Evolutionary conservation across 2,329 filamentous ascomycete species (phyloP), one percentile per base, ranked within the genome.

Genomic region (Apiospora arundinis): DNA sequence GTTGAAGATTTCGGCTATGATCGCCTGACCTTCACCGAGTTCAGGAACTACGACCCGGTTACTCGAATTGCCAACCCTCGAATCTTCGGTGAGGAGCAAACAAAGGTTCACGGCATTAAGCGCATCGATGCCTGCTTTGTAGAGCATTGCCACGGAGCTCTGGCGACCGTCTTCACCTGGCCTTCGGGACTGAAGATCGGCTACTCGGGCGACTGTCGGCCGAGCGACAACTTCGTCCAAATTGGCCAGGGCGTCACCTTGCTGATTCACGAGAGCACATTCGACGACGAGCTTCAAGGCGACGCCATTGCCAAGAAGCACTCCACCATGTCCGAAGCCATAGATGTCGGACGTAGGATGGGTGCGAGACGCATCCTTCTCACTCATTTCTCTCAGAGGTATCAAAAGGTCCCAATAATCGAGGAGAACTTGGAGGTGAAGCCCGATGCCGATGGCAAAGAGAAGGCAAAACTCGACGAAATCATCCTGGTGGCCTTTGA

Each of bases 351-450:
- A 1, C 86, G 88, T 16, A 83, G 85, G 65, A 99, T 99, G 96
- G 82, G 88, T 40, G 96, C 95, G 0, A 89, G 91, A 74, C 87
- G 93, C 21, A 91, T 96, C 21, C 83, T 99, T 70, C 86, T 99
- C 67, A 99, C 96, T 9, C 96, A 99, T 81, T 99, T 99, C 82
- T 95, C 92, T 70, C 96, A 99, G 84, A 88, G 96, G 9, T 99
- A 99, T 81, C 92, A 94, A 77, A 95, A 95, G 82, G 85, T 90
- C 45, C 91, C 88, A 1, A 83, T 86, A 2, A 81, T 89, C 4
- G 52, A 70, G 44, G 68, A 63, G 44, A 76, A 71, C 56, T 45
- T 77, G 25, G 75, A 77, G 45, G 67, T 74, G 16, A 71, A 37
- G 46, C 63, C 71, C 74, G 73, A 82, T 71, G 70, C 73, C 71